A percentile compares a stretch with the other conserved stretches of the same genome.
phyloP scores from a whole-genome alignment of 257 asterid species.

The Ilex aquifolium region DNA sequence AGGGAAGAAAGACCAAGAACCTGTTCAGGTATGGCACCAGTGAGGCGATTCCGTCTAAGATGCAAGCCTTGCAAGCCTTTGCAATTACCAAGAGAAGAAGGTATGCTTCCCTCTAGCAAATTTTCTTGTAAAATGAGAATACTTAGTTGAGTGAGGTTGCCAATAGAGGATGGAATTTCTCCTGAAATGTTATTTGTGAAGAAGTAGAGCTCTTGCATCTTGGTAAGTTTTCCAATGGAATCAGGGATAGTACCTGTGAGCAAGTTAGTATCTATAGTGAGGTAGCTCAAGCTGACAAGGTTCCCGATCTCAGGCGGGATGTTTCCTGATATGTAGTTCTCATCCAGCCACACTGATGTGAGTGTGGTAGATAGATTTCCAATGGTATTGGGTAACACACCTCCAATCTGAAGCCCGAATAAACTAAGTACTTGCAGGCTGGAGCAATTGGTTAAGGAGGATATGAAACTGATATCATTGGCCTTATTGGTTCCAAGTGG shows the following conservation, averaged over 20 bases:
- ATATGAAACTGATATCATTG: constrained; percentile 23
- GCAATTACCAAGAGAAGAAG: constrained; percentile 6
- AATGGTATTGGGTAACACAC: constrained; percentile 20
- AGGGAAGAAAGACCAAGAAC: constrained; percentile 18
- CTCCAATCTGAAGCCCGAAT: constrained; percentile 16
- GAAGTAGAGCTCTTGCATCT: constrained; percentile 12
- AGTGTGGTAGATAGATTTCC: constrained; percentile 32
- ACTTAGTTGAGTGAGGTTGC: constrained; percentile 20
- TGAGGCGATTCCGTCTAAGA: background rate
- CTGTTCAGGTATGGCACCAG: constrained; percentile 3
- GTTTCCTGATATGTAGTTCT: constrained; percentile 24
- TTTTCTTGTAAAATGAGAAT: constrained; percentile 13
- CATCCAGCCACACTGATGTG: constrained; percentile 12
- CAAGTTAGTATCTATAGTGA: constrained; percentile 15
- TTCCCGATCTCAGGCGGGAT: constrained; percentile 22
- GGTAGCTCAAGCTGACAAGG: constrained; percentile 13
- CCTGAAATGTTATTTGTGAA: constrained; percentile 17
- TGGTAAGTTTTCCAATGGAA: constrained; percentile 20
- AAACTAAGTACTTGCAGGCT: constrained; percentile 16
- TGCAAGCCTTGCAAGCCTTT: background rate
- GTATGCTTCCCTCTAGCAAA: constrained; percentile 27
- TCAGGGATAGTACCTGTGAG: constrained; percentile 24
- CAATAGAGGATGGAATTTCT: constrained; percentile 24
- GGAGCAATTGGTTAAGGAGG: constrained; percentile 30
- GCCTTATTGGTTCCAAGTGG: constrained; percentile 19